These are phyloP conservation scores for Hymenoscyphus fructigenus DNA, from an alignment of 2,329 filamentous ascomycete genomes.

Conservation along the genomic window DNA sequence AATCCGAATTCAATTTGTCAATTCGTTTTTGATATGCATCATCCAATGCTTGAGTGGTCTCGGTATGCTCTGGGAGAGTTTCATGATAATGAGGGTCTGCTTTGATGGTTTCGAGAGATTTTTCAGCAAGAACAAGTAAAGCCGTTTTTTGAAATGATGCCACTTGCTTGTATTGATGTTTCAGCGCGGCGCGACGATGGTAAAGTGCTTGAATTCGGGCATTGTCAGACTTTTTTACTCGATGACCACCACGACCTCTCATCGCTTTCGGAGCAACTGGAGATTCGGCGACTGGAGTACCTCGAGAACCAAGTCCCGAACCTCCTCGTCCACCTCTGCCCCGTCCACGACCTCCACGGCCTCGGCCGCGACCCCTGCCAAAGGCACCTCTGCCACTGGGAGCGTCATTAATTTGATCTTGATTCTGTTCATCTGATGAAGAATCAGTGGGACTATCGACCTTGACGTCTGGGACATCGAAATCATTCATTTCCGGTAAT, in stretches of 20 bases:
- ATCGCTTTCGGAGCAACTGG: slow-evolving; percentile 18
- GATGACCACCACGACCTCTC: slow-evolving; percentile 28
- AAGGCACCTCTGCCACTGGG: slow-evolving; percentile 18
- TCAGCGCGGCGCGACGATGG: slow-evolving; percentile 31
- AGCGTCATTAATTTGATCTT: slow-evolving; percentile 5
- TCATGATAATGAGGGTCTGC: slow-evolving; percentile 31
- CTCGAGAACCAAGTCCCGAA: slow-evolving; percentile 13
- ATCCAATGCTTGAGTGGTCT: slow-evolving; percentile 25
- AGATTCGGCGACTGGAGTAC: slow-evolving; percentile 15
- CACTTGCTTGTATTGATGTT: slow-evolving; percentile 31
- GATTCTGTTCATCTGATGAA: slow-evolving; percentile 15
- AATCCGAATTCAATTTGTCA: slow-evolving; percentile 17
- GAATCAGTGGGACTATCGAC: slow-evolving; percentile 18
- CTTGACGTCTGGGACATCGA: slow-evolving; percentile 15
- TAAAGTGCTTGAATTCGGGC: slow-evolving; percentile 33
- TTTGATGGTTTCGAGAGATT: slow-evolving; percentile 27
- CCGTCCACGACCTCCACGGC: slow-evolving; percentile 26
- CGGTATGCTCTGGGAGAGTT: slow-evolving; percentile 31
- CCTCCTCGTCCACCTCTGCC: slow-evolving; percentile 25
- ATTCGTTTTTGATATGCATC: slow-evolving; percentile 19
- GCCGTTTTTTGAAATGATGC: slow-evolving; percentile 28
- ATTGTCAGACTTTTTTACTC: slow-evolving; percentile 32
- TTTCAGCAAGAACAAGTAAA: slow-evolving; percentile 30
- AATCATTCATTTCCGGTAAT: not conserved
- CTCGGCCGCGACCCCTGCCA: slow-evolving; percentile 28